Percentiles rank a stretch among this genome's conserved stretches.
These are phyloP conservation scores for Cordyceps sp. DNA, from an alignment of 2,329 filamentous ascomycete species.

Conservation along the genomic window DNA sequence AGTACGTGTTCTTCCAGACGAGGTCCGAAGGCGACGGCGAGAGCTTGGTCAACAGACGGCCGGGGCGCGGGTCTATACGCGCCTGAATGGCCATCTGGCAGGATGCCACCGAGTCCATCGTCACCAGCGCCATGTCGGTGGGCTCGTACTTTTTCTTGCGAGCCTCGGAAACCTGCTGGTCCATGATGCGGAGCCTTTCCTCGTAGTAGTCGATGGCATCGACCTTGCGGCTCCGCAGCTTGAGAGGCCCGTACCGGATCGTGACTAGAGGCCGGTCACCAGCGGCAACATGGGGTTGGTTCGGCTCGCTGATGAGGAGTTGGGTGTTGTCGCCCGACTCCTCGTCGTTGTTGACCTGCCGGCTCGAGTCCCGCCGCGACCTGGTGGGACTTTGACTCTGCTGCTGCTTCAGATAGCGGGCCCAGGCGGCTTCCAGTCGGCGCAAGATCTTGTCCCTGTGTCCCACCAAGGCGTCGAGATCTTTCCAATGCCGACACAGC, in stretches of 20 bases:
- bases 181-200: conserved; percentile 62
- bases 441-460: conserved; percentile 48
- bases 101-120: conserved; percentile 88
- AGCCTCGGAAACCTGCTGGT: conserved; percentile 54
- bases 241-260: conserved; percentile 65
- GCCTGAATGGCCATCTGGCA: conserved; percentile 94
- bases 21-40: conserved; percentile 83
- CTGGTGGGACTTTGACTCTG: conserved; percentile 6
- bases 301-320: conserved; percentile 34
- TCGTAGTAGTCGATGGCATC: conserved; percentile 94
- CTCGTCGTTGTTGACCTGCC: conserved; percentile 14
- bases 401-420: conserved; percentile 34
- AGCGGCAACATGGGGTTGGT: conserved; percentile 17
- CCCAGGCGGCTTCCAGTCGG: conserved; percentile 72
- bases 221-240: conserved; percentile 52
- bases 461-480: conserved; percentile 59
- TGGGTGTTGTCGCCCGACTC: conserved; percentile 39
- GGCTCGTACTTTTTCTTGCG: conserved; percentile 62
- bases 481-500: conserved; percentile 73
- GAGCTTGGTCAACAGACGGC: conserved; percentile 67
- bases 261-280: conserved; percentile 48
- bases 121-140: conserved; percentile 82
- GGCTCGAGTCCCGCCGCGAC: conserved; percentile 2
- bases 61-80: conserved; percentile 76
- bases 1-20: conserved; percentile 90